These are phyloP conservation scores for Dryas drummondii DNA, from an alignment of 306 rosid species.

Conservation along the genomic window DNA sequence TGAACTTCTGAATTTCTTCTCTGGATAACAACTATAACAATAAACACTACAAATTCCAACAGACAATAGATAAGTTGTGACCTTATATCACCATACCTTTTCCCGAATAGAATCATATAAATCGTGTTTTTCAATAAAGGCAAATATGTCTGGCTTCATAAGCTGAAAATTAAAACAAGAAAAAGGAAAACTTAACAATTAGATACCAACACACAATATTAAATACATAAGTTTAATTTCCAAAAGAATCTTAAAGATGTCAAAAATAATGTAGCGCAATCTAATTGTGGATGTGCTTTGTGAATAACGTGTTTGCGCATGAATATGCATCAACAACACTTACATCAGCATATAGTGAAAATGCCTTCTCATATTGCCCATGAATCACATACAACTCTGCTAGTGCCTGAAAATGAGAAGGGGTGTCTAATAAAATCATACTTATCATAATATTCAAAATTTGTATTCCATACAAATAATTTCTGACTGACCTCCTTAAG, in stretches of 20 bases:
- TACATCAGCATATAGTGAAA: conserved; percentile 93
- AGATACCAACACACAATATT: conserved; percentile 4
- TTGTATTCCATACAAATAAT: conserved; percentile 4
- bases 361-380: conserved; percentile 85
- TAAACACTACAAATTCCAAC: conserved; percentile 16
- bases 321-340: conserved; percentile 40
- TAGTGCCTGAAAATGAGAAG: conserved; percentile 61
- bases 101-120: conserved; percentile 73
- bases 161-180: conserved; percentile 58
- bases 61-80: not conserved
- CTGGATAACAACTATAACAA: conserved; percentile 3
- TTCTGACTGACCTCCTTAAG: conserved; percentile 75
- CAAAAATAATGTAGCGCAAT: not conserved
- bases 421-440: conserved; percentile 16
- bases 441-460: conserved; percentile 18
- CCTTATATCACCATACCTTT: conserved; percentile 55
- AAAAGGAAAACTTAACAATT: conserved; percentile 13
- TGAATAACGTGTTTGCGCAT: conserved; percentile 4
- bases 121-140: conserved; percentile 83
- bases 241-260: conserved; percentile 14
- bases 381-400: conserved; percentile 84
- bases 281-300: conserved; percentile 15
- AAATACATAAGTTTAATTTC: conserved; percentile 6
- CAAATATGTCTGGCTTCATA: conserved; percentile 82
- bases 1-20: not conserved